These are phyloP conservation scores for Yamadazyma phyllophila DNA, from an alignment of 805 yeast species.

Conservation along the genomic window DNA sequence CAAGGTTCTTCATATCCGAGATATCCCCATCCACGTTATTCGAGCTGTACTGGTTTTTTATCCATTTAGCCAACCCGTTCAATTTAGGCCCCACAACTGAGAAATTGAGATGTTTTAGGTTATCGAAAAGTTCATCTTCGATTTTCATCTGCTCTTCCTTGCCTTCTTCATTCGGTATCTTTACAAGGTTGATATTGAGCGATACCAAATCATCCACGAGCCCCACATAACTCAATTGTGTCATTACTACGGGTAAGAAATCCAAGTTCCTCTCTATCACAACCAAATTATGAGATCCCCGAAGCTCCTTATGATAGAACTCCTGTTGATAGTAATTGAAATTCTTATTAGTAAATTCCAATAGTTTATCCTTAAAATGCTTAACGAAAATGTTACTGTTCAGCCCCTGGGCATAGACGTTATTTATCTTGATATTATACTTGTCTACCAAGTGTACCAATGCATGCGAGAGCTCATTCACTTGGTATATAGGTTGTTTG, in stretches of 20 bases:
- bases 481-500: conserved; percentile 43
- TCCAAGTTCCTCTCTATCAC: conserved; percentile 80
- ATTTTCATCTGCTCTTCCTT: conserved; percentile 22
- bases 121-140: conserved; percentile 48
- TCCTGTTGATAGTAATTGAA: conserved; percentile 37
- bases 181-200: conserved; percentile 40
- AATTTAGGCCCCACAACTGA: conserved; percentile 73
- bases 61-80: conserved; percentile 64
- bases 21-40: conserved; percentile 18
- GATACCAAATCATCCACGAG: conserved; percentile 70
- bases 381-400: conserved; percentile 50
- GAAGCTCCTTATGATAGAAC: conserved; percentile 32
- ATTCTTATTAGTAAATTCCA: conserved; percentile 35
- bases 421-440: conserved; percentile 46
- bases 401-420: conserved; percentile 59
- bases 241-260: conserved; percentile 63
- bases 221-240: conserved; percentile 81
- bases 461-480: conserved; percentile 48
- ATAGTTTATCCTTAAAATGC: conserved; percentile 33
- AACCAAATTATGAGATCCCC: conserved; percentile 64
- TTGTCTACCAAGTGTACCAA: conserved; percentile 44
- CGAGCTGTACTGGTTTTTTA: conserved; percentile 59
- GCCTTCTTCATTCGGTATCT: conserved; percentile 14
- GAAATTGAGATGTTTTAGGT: conserved; percentile 67
- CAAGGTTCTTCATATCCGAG: conserved; percentile 65